Evolutionary conservation across 768 basidiomycete genomes (phyloP), one percentile per base, ranked within the genome.

Genomic region (Tulasnella sp.): DNA sequence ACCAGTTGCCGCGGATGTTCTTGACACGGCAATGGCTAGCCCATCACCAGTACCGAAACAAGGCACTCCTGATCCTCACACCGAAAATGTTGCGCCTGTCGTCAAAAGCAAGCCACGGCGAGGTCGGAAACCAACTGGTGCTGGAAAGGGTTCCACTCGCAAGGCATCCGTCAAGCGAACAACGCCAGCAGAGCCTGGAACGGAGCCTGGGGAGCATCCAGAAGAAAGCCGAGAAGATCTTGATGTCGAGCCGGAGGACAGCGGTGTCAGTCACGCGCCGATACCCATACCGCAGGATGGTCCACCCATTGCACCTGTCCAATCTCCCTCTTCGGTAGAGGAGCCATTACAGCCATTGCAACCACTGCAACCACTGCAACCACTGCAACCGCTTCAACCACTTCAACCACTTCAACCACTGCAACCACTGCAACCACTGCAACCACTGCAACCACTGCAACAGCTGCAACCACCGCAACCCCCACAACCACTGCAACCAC

Each of bases 121-220:
- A n/a, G 58, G 58, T 16, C 24, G 58, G 31, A 62, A 62, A 34
- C n/a, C 58, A 16, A 16, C 27, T n/a, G 12, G 27, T 27, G 3
- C 21, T 10, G n/a, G 21, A 31, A 62, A 34, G 14, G n/a, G 58
- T 62, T 27, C 58, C 4, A 62, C 27, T 16, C n/a, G 58, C 9
- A 62, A 62, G 58, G 12, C 58, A 62, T 62, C 58, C 58, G 58
- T 62, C 58, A 62, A 62, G 27, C 31, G 58, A 16, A 62, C 58
- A 62, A 62, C 58, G 31, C 58, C 58, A 1, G 58, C 27, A 62
- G 58, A 34, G 44, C 40, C 81, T 34, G 80, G 80, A 76, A 1
- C 14, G 6, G 58, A 62, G 58, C 58, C 3, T 6, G 31, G 12
- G 27, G 58, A 34, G 8, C 58, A n/a, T 31, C 58, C 58, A 14